Conservation (phyloP, 2,329 filamentous ascomycete genomes). For the Cercospora citrullina region DNA sequence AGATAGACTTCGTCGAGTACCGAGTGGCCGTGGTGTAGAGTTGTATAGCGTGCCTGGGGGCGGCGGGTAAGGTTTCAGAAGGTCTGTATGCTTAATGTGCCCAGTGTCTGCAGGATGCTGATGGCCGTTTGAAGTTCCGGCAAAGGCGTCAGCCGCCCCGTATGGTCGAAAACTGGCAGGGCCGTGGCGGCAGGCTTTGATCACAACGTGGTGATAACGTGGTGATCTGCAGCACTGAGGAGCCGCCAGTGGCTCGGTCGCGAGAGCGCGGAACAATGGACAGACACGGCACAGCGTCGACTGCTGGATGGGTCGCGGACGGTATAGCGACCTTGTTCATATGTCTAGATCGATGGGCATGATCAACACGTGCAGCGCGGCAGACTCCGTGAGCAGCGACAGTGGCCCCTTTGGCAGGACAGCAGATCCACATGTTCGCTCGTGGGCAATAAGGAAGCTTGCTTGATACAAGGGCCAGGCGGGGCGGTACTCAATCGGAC, state of each 20-base stretch:
- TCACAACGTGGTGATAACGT: slow-evolving; percentile 20
- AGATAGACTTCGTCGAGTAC: neutral
- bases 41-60: slow-evolving; percentile 24
- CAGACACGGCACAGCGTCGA: neutral
- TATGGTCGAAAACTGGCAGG: slow-evolving; percentile 26
- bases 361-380: slow-evolving; percentile 21
- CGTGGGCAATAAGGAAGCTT: slow-evolving; percentile 29
- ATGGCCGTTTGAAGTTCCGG: slow-evolving; percentile 25
- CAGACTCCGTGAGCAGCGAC: slow-evolving; percentile 25
- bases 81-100: slow-evolving; percentile 28
- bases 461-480: slow-evolving; percentile 30
- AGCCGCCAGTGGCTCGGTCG: slow-evolving; percentile 15
- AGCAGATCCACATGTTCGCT: slow-evolving; percentile 31
- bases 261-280: neutral
- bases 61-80: slow-evolving; percentile 23
- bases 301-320: neutral
- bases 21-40: slow-evolving; percentile 16
- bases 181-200: slow-evolving; percentile 22
- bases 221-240: slow-evolving; percentile 9
- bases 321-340: slow-evolving; percentile 19
- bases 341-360: slow-evolving; percentile 13
- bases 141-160: slow-evolving; percentile 31
- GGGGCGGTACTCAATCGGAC: slow-evolving; percentile 38
- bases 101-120: slow-evolving; percentile 26
- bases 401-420: slow-evolving; percentile 24